Conservation (phyloP, 1,284 basidiomycete genomes). For the Tylopilus orsonianus region DNA sequence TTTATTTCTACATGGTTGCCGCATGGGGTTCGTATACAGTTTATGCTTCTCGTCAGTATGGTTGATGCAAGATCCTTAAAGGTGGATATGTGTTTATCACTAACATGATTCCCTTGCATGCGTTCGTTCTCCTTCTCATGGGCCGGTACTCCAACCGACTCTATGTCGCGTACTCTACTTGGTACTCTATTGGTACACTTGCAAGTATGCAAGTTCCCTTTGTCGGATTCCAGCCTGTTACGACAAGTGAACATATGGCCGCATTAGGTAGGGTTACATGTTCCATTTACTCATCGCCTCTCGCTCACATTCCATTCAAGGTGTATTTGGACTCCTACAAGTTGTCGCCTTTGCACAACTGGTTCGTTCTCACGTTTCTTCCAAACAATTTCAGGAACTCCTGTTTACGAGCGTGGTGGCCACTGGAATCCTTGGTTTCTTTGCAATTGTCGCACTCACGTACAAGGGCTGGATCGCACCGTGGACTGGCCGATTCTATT, state of each 20-base stretch:
- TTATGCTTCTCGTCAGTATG: not conserved
- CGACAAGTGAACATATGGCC: slow-evolving; percentile 98
- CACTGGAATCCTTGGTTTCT: slow-evolving; percentile 72
- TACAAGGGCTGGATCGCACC: slow-evolving; percentile 97
- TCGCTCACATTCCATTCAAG: slow-evolving; percentile 37
- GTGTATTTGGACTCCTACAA: slow-evolving; percentile 95
- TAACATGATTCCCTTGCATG: slow-evolving; percentile 99
- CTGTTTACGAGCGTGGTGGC: slow-evolving; percentile 70
- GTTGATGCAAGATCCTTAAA: slow-evolving; percentile 29
- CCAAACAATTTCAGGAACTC: slow-evolving; percentile 90
- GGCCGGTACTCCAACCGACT: slow-evolving; percentile 92
- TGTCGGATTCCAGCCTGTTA: slow-evolving; percentile 98
- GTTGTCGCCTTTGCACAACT: slow-evolving; percentile 94
- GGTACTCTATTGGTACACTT: slow-evolving; percentile 97
- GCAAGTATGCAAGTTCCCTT: slow-evolving; percentile 99
- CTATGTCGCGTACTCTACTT: slow-evolving; percentile 95
- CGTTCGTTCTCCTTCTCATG: slow-evolving; percentile 92
- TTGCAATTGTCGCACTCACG: slow-evolving; percentile 78
- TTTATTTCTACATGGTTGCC: slow-evolving; percentile 99
- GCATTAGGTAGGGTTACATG: slow-evolving; percentile 68
- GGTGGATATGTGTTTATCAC: slow-evolving; percentile 99
- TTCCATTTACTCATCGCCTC: not conserved
- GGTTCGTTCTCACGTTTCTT: slow-evolving; percentile 86
- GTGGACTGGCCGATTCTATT: slow-evolving; percentile 99
- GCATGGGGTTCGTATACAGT: slow-evolving; percentile 80